A percentile compares a stretch with the other conserved stretches of the same genome.
Evolutionary conservation across 1,139 yeast species (phyloP).

Genomic region (Pichia sp.): DNA sequence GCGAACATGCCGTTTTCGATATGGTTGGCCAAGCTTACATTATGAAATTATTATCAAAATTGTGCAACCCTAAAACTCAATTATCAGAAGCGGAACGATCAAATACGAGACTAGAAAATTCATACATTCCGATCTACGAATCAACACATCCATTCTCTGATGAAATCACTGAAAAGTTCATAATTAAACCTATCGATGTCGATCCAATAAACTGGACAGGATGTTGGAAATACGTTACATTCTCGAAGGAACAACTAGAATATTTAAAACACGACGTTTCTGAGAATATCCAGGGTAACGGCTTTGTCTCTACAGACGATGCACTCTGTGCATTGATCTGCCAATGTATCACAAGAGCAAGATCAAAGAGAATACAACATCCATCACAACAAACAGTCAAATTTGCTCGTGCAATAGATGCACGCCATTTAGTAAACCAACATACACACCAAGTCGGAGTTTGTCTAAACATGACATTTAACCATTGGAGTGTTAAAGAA

Average conservation of each 20-base stretch:
- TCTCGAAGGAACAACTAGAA: not conserved
- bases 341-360: not conserved
- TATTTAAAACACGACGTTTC: not conserved
- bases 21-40: not conserved
- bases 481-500: not conserved
- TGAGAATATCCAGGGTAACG: not conserved
- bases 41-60: not conserved
- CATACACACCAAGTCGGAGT: not conserved
- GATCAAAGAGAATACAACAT: not conserved
- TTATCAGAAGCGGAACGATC: not conserved
- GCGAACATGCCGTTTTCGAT: constrained; percentile 1
- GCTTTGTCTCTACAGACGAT: not conserved
- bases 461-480: not conserved
- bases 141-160: not conserved
- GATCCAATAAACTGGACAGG: not conserved
- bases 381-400: not conserved
- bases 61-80: not conserved
- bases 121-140: not conserved
- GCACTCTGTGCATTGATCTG: constrained; percentile 1
- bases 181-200: not conserved
- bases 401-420: not conserved
- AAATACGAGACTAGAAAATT: not conserved
- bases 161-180: not conserved
- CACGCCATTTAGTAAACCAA: not conserved
- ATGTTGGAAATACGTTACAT: not conserved